Percentiles rank a stretch among this genome's conserved stretches.
phyloP scores from a whole-genome alignment of 2,329 filamentous ascomycete species.

The Colletotrichum costaricense region DNA sequence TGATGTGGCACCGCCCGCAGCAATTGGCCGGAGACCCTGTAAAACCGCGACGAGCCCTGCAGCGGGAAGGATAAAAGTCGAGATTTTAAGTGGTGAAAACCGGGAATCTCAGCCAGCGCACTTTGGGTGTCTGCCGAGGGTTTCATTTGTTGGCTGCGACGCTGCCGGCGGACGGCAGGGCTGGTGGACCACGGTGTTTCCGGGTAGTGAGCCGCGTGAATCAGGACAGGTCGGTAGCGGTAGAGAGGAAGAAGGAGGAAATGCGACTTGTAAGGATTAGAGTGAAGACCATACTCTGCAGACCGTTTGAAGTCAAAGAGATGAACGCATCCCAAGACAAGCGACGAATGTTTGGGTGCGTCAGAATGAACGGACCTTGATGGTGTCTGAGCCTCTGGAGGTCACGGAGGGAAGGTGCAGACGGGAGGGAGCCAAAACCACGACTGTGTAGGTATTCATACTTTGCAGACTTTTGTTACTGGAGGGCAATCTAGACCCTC shows the following conservation, averaged over 20 bases:
- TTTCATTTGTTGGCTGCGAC: slow-evolving; percentile 14
- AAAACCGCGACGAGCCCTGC: slow-evolving; percentile 20
- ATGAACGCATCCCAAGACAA: neutral
- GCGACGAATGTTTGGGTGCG: neutral
- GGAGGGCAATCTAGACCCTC: neutral
- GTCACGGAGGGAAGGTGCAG: neutral
- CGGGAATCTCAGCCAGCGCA: slow-evolving; percentile 21
- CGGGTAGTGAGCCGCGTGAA: slow-evolving; percentile 18
- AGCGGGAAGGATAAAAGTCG: slow-evolving; percentile 13
- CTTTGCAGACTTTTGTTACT: neutral
- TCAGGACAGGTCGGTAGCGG: slow-evolving; percentile 13
- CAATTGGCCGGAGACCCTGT: neutral
- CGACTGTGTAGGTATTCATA: neutral
- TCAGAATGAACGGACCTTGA: neutral
- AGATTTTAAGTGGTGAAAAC: slow-evolving; percentile 25
- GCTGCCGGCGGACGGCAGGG: slow-evolving; percentile 23
- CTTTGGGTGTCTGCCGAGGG: slow-evolving; percentile 14
- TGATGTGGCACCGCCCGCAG: slow-evolving; percentile 10
- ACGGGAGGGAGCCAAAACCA: slow-evolving; percentile 9
- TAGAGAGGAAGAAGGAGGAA: neutral
- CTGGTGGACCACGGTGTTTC: slow-evolving; percentile 24
- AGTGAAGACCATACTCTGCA: neutral
- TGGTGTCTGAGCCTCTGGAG: neutral
- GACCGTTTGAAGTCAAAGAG: neutral
- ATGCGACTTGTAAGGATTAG: neutral